These are phyloP conservation scores for Capsicum chinense DNA, from an alignment of 257 asterid species.

Conservation along the genomic window DNA sequence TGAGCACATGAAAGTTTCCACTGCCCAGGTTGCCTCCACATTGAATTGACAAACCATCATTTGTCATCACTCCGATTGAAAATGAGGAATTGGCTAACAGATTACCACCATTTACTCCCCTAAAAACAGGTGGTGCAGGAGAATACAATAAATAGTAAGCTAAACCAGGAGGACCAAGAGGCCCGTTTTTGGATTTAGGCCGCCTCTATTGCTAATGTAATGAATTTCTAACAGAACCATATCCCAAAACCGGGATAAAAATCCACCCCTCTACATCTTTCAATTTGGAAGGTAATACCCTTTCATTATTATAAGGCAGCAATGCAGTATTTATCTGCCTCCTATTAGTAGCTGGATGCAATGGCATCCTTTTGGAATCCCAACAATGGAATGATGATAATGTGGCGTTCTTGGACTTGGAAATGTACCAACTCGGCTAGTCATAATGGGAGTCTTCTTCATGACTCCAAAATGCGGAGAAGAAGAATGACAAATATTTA, in stretches of 20 bases:
- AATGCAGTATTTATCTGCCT: constrained; percentile 53
- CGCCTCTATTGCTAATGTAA: constrained; percentile 69
- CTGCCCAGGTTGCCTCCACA: constrained; percentile 34
- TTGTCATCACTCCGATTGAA: not conserved
- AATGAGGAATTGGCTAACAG: constrained; percentile 63
- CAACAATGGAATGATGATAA: constrained; percentile 62
- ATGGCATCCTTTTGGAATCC: constrained; percentile 81
- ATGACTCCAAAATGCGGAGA: constrained; percentile 65
- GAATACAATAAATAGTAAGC: constrained; percentile 79
- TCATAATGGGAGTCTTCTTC: constrained; percentile 59
- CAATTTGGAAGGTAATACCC: constrained; percentile 94
- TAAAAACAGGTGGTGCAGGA: constrained; percentile 63
- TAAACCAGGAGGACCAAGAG: constrained; percentile 89
- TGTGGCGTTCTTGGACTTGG: constrained; percentile 95
- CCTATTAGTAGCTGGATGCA: constrained; percentile 52
- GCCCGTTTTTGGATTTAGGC: constrained; percentile 95
- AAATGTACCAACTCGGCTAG: constrained; percentile 55
- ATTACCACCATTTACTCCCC: constrained; percentile 50
- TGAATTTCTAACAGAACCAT: constrained; percentile 56
- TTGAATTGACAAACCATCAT: too few species aligned
- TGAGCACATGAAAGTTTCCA: constrained; percentile 49
- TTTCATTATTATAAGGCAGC: constrained; percentile 72
- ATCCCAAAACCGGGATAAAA: constrained; percentile 81
- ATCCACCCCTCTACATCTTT: constrained; percentile 99
- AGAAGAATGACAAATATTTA: constrained; percentile 51